These are phyloP conservation scores for Sporothrix humicola DNA, from an alignment of 2,329 filamentous ascomycete species.

Conservation along the genomic window DNA sequence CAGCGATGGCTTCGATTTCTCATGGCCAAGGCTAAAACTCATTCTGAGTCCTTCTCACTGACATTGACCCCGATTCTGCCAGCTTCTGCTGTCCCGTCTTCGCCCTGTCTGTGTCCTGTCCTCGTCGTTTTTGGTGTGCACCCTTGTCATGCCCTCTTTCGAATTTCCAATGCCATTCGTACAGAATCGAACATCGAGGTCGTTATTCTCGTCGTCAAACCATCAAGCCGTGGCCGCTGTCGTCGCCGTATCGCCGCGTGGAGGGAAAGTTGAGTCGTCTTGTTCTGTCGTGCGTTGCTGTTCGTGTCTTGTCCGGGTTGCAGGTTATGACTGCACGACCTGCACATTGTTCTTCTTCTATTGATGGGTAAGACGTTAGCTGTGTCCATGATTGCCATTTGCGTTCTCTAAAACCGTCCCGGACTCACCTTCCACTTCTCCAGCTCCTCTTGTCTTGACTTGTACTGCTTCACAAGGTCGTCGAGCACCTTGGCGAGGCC, in stretches of 20 bases:
- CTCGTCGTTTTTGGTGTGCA: background rate
- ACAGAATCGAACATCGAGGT: background rate
- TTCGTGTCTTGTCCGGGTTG: background rate
- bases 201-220: background rate
- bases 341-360: conserved; percentile 91
- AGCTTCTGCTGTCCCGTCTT: background rate
- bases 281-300: background rate
- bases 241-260: background rate
- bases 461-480: conserved; percentile 95
- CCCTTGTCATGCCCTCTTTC: background rate
- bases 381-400: background rate
- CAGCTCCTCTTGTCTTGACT: conserved; percentile 89
- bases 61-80: background rate
- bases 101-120: background rate
- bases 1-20: background rate
- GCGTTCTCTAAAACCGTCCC: background rate
- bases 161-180: background rate
- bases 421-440: conserved; percentile 93
- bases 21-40: background rate
- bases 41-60: background rate
- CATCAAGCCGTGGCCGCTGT: background rate
- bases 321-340: conserved; percentile 73
- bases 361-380: conserved; percentile 35
- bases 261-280: background rate
- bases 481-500: conserved; percentile 93